Conservation (phyloP, 2,329 filamentous ascomycete genomes). For the Colletotrichum orbiculare region DNA sequence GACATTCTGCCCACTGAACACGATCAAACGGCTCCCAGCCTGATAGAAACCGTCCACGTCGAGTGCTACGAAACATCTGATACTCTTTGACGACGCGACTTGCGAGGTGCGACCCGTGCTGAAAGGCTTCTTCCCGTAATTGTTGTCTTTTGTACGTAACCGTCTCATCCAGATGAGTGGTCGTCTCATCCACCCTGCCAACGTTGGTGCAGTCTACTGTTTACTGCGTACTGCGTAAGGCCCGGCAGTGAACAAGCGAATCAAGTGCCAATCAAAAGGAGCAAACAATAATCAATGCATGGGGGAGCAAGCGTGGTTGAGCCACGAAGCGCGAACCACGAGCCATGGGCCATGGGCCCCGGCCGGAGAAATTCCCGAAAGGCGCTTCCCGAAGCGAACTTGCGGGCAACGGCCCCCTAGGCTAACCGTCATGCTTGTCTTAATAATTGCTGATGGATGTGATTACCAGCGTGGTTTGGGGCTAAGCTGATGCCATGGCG, state of each 20-base stretch:
- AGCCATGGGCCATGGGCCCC: neutral
- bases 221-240: too few species aligned
- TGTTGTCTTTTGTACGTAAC: too few species aligned
- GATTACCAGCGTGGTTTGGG: slow-evolving; percentile 4
- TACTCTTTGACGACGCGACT: too few species aligned
- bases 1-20: slow-evolving; percentile 22
- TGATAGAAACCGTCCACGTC: slow-evolving; percentile 12
- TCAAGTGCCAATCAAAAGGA: too few species aligned
- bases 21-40: slow-evolving; percentile 25
- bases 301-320: neutral
- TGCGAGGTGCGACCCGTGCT: slow-evolving; percentile 4
- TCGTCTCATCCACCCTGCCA: too few species aligned
- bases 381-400: slow-evolving; percentile 5
- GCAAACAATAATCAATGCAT: too few species aligned
- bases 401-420: neutral
- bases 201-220: too few species aligned
- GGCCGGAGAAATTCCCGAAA: slow-evolving; percentile 5
- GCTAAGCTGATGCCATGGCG: neutral
- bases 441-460: slow-evolving; percentile 15
- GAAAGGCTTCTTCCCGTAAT: too few species aligned
- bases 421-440: neutral
- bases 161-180: too few species aligned
- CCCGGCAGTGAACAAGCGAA: too few species aligned
- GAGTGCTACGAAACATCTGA: neutral
- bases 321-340: too few species aligned